Evolutionary conservation across 768 basidiomycete species (phyloP).

Genomic region (Coprinopsis sp.): DNA sequence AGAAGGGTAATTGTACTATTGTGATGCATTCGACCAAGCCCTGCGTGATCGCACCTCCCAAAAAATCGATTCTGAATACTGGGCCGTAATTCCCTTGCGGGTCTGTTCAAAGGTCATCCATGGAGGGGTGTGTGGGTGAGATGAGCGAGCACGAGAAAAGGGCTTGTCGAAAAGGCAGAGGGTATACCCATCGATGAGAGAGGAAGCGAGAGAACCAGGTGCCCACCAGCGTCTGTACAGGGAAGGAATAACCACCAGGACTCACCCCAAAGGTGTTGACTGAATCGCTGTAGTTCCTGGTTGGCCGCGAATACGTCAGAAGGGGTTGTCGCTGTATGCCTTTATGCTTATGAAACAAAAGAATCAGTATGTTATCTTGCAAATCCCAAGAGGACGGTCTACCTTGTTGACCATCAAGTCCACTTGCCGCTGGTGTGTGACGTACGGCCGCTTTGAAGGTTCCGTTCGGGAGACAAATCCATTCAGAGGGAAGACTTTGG

Average conservation of each 20-base stretch:
- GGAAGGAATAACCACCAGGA: too few relatives aligned
- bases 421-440: constrained; percentile 44
- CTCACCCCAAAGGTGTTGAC: constrained; percentile 51
- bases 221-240: too few relatives aligned
- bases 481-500: constrained; percentile 51
- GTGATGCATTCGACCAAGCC: too few relatives aligned
- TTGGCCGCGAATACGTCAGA: constrained; percentile 40
- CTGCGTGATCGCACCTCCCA: constrained; percentile 49
- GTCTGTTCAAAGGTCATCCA: too few relatives aligned
- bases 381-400: constrained; percentile 3
- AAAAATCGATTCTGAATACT: constrained; percentile 44
- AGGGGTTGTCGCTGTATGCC: too few relatives aligned
- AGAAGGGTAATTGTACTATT: constrained; percentile 33
- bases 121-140: too few relatives aligned
- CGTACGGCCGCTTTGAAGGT: constrained; percentile 41
- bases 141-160: too few relatives aligned
- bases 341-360: constrained; percentile 27
- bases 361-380: background rate
- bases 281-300: constrained; percentile 48
- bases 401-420: constrained; percentile 48
- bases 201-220: too few relatives aligned
- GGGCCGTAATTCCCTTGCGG: constrained; percentile 48
- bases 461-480: constrained; percentile 39
- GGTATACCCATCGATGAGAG: too few relatives aligned
- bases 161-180: too few relatives aligned